Evolutionary conservation across 1,284 basidiomycete genomes (phyloP).

Genomic region (Thecaphora thlaspeos): DNA sequence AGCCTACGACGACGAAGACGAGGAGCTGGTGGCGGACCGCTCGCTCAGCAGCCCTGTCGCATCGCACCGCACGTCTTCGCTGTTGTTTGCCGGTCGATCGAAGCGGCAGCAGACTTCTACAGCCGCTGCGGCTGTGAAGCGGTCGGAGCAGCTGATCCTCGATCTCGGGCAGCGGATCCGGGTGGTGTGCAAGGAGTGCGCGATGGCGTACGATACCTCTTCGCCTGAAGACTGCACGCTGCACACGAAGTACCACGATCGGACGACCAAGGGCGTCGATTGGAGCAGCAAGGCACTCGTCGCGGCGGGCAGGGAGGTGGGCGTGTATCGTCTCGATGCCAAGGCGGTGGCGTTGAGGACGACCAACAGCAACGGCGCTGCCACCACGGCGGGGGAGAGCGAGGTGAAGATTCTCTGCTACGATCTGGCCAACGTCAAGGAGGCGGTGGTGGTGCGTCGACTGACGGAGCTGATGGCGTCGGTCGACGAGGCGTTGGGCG

Average conservation of each 20-base stretch:
- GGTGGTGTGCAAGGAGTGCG: constrained; percentile 37
- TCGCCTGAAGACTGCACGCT: constrained; percentile 37
- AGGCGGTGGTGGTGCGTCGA: constrained; percentile 15
- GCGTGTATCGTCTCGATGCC: constrained; percentile 8
- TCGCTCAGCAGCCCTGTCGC: background rate
- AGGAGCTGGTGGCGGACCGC: constrained; percentile 25
- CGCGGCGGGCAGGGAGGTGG: constrained; percentile 12
- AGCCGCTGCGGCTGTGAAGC: background rate
- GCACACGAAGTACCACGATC: constrained; percentile 42
- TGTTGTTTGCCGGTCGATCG: constrained; percentile 8
- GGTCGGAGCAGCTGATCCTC: constrained; percentile 43
- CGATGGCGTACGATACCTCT: constrained; percentile 48
- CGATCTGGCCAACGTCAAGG: constrained; percentile 28
- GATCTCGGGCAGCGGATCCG: constrained; percentile 46
- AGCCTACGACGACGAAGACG: constrained; percentile 24
- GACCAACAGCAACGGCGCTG: background rate
- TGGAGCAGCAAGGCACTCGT: constrained; percentile 36
- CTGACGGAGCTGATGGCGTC: constrained; percentile 27
- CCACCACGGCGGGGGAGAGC: constrained; percentile 5
- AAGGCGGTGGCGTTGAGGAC: no score
- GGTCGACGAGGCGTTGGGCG: constrained; percentile 46
- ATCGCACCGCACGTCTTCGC: constrained; percentile 19
- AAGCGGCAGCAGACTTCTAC: constrained; percentile 11
- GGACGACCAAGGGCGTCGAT: constrained; percentile 36
- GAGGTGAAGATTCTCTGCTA: constrained; percentile 24